A percentile compares a stretch with the other conserved stretches of the same genome.
Conservation (phyloP, 345 rosid genomes). For the Geranium rotundifolium region DNA sequence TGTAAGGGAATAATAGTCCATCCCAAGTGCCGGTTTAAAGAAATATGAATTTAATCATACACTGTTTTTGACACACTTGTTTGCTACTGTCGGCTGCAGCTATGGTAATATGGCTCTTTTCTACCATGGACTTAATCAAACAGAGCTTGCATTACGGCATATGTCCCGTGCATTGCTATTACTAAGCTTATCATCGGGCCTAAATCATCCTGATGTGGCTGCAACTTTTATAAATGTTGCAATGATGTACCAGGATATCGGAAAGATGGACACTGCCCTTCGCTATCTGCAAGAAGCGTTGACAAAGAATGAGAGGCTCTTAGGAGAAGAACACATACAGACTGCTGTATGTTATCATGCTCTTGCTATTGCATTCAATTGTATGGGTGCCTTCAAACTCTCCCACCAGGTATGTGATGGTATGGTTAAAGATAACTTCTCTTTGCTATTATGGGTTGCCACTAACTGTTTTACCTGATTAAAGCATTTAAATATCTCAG, state of each 20-base stretch:
- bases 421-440: not conserved
- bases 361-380: constrained; percentile 93
- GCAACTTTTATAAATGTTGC: constrained; percentile 97
- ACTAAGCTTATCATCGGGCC: constrained; percentile 84
- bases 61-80: not conserved
- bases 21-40: too few species aligned
- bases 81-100: constrained; percentile 28
- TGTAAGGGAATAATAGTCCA: too few species aligned
- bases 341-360: constrained; percentile 99
- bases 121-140: constrained; percentile 91
- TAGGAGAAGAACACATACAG: constrained; percentile 91
- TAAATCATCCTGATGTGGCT: constrained; percentile 98
- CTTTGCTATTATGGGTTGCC: not conserved
- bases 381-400: constrained; percentile 94
- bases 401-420: constrained; percentile 70
- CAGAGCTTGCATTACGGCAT: constrained; percentile 88
- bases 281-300: constrained; percentile 98
- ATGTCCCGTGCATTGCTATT: constrained; percentile 92
- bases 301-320: constrained; percentile 88
- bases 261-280: constrained; percentile 92
- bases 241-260: constrained; percentile 98
- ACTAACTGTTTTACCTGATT: constrained; percentile 1
- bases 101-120: constrained; percentile 99
- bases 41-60: too few species aligned
- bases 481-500: constrained; percentile 27